Conservation (phyloP, 2,329 filamentous ascomycete genomes). For the Zasmidium angulare region DNA sequence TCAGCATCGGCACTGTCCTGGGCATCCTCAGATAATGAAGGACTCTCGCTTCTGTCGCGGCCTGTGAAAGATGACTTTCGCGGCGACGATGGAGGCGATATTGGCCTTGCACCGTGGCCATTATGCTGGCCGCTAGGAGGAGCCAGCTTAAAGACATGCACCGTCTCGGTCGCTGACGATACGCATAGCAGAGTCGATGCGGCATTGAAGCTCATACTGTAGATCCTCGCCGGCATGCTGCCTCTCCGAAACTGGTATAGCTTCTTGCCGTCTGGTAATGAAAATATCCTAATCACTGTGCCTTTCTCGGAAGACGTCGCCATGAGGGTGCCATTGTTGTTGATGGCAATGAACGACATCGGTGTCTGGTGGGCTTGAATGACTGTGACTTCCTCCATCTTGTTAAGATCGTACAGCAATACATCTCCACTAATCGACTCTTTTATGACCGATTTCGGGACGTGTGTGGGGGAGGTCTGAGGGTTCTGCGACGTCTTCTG, state of each 20-base stretch:
- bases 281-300: conserved; percentile 95
- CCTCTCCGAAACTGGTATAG: conserved; percentile 94
- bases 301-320: conserved; percentile 97
- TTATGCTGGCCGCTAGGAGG: conserved; percentile 41
- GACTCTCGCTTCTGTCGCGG: conserved; percentile 44
- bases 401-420: conserved; percentile 85
- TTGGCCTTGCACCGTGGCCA: conserved; percentile 17
- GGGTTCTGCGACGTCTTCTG: conserved; percentile 50
- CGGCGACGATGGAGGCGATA: conserved; percentile 31
- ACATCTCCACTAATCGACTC: conserved; percentile 84
- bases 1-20: conserved; percentile 43
- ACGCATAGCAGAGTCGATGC: conserved; percentile 91
- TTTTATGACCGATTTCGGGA: conserved; percentile 70
- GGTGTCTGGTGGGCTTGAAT: conserved; percentile 93
- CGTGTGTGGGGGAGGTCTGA: conserved; percentile 67
- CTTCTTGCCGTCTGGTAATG: conserved; percentile 85
- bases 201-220: conserved; percentile 98
- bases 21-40: conserved; percentile 29
- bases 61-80: conserved; percentile 21
- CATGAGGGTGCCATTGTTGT: conserved; percentile 85
- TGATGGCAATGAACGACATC: conserved; percentile 84
- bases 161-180: conserved; percentile 92
- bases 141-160: conserved; percentile 88
- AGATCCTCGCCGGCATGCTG: conserved; percentile 93
- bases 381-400: conserved; percentile 89